These are phyloP conservation scores for Thuja plicata DNA, from an alignment of 83 land plant species.

Conservation along the genomic window DNA sequence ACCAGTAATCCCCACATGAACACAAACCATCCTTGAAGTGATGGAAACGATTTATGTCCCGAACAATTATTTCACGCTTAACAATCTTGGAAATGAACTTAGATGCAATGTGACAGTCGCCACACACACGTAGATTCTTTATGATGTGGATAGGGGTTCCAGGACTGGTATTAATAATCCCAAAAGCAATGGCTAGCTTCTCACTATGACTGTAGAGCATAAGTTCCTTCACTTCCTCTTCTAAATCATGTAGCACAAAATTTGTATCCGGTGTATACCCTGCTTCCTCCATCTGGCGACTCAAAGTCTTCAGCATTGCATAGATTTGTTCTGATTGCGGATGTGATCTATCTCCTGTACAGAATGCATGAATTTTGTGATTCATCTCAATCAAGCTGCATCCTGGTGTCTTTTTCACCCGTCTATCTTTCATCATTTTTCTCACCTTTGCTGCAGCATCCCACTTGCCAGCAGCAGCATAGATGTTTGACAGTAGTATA, in stretches of 20 bases:
- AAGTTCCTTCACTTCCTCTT: conserved; percentile 4
- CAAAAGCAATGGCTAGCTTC: conserved; percentile 13
- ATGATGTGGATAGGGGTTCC: background rate
- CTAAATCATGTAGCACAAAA: conserved; percentile 4
- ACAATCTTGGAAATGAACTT: conserved; percentile 1
- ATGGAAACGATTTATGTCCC: background rate
- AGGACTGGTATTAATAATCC: conserved; percentile 5
- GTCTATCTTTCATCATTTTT: background rate
- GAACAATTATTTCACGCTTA: conserved; percentile 10
- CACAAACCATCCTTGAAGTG: conserved; percentile 8
- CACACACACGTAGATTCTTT: conserved; percentile 6
- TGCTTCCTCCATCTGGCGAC: background rate
- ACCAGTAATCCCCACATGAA: conserved; percentile 10
- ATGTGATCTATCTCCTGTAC: background rate
- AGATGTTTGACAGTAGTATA: conserved; percentile 9
- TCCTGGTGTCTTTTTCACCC: conserved; percentile 7
- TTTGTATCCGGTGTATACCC: conserved; percentile 7
- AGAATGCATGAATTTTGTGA: background rate
- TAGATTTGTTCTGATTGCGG: conserved; percentile 6
- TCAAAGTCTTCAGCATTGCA: background rate
- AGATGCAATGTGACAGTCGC: conserved; percentile 1
- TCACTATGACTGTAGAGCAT: conserved; percentile 7
- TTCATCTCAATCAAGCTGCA: conserved; percentile 5
- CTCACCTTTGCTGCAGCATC: background rate
- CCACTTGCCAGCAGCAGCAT: background rate